These are phyloP conservation scores for Jatropha curcas DNA, from an alignment of 345 rosid species.

Conservation along the genomic window DNA sequence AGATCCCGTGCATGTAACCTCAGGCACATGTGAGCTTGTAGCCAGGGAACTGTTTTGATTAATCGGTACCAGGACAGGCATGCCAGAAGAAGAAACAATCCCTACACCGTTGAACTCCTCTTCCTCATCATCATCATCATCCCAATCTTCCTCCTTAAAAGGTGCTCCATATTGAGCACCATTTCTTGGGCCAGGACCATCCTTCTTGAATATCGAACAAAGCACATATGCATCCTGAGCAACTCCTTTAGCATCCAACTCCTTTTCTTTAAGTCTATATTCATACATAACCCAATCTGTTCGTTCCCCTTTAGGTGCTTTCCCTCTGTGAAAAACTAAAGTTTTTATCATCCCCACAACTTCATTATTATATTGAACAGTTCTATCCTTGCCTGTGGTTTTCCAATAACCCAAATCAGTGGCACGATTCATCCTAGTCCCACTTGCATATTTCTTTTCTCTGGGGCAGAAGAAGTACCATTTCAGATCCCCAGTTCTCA, in stretches of 20 bases:
- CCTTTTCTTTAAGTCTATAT: conserved; percentile 54
- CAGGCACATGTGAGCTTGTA: conserved; percentile 19
- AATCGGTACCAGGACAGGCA: background rate
- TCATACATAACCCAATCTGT: conserved; percentile 94
- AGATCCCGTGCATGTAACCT: conserved; percentile 2
- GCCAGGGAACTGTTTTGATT: conserved; percentile 20
- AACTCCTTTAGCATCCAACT: conserved; percentile 36
- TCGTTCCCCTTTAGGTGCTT: conserved; percentile 45
- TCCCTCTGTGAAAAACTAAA: conserved; percentile 59
- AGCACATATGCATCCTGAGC: conserved; percentile 58
- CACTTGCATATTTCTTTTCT: conserved; percentile 55
- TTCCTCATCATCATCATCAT: conserved; percentile 39
- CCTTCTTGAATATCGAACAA: conserved; percentile 57
- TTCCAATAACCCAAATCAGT: conserved; percentile 74
- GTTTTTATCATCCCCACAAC: conserved; percentile 64
- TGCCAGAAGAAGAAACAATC: conserved; percentile 17
- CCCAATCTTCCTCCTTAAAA: conserved; percentile 75
- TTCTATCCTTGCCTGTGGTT: conserved; percentile 67
- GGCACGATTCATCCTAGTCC: conserved; percentile 46
- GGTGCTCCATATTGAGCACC: conserved; percentile 85
- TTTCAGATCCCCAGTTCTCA: conserved; percentile 55
- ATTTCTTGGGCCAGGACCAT: conserved; percentile 69
- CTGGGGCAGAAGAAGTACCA: conserved; percentile 85
- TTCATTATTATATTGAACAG: conserved; percentile 39
- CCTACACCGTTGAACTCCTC: conserved; percentile 17